Base-by-base conservation (phyloP, 768 basidiomycete genomes). In the Heimioporus sp. region DNA sequence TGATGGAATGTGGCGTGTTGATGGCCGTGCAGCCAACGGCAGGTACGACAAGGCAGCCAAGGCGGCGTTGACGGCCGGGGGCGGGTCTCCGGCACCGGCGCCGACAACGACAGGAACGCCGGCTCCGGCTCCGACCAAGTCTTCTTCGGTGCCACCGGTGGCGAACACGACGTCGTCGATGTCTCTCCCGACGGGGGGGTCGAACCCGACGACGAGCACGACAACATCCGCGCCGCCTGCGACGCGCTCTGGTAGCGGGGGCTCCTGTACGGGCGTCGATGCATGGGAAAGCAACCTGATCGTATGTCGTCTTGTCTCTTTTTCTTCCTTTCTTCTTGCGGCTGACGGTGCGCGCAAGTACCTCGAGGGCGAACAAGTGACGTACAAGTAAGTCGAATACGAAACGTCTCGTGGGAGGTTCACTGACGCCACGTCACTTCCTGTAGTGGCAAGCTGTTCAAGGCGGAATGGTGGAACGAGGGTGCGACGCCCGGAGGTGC, bases 21-120 rank as follows among this genome's bases (percentile, higher is more conserved):
- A n/a, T n/a, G n/a, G n/a, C n/a, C n/a, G n/a, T n/a, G n/a, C 45
- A 72, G 77, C 77, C 8, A 80, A 79, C 53, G 67, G 64, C 21
- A 66, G 76, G 36, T 79, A 62, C 49, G 78, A 79, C 43, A 30
- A 59, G 24, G 69, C 73, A 20, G 67, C 72, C 50, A 81, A 80
- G 62, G 67, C 64, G 38, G 74, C 70, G 20, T 61, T 81, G 36
- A 53, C 59, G 28, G 24, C 28, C 0, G 62, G 66, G 46, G 21
- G 44, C 57, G 1, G 38, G 24, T 38, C 36, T 20, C 36, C 30
- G 44, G 24, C 44, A 2, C 9, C 57, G n/a, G 45, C 66, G 8
- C 37, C 71, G 9, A 60, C 65, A 13, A 53, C 31, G 6, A 39
- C 37, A 60, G n/a, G n/a, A n/a, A n/a, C n/a, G n/a, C n/a, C n/a